Evolutionary conservation across 345 rosid genomes (phyloP).

Genomic region (Kernera saxatilis): DNA sequence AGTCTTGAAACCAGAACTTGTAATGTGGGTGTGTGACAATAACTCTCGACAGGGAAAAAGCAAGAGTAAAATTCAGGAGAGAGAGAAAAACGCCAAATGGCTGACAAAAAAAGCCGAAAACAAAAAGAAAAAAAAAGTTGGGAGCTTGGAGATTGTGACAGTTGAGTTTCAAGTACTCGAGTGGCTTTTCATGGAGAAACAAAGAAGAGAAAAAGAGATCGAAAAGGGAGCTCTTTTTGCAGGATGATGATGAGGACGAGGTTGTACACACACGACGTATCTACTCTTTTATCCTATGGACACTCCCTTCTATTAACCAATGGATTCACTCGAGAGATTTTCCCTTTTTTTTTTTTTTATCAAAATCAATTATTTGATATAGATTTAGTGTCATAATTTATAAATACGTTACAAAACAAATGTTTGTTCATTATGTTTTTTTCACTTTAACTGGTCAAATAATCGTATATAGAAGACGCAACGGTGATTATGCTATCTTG

Average conservation of each 20-base stretch:
- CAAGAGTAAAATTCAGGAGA: not conserved
- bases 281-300: constrained; percentile 1
- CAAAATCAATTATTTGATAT: not conserved
- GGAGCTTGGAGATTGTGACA: constrained; percentile 23
- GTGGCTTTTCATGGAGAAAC: constrained; percentile 19
- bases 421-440: too few species aligned
- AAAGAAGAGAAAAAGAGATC: not conserved
- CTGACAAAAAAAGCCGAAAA: not conserved
- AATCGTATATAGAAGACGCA: not conserved
- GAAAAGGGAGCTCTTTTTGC: constrained; percentile 3
- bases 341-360: not conserved
- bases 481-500: constrained; percentile 2
- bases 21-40: constrained; percentile 9
- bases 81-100: not conserved
- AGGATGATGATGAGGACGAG: not conserved
- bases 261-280: constrained; percentile 1
- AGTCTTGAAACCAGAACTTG: not conserved
- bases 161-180: constrained; percentile 22
- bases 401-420: not conserved
- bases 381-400: not conserved
- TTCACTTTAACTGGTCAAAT: not conserved
- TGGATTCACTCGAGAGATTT: not conserved
- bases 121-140: not conserved
- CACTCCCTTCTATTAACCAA: not conserved
- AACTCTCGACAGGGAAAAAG: constrained; percentile 22